Conservation (phyloP, 306 rosid species). For the Rosa multiflora region DNA sequence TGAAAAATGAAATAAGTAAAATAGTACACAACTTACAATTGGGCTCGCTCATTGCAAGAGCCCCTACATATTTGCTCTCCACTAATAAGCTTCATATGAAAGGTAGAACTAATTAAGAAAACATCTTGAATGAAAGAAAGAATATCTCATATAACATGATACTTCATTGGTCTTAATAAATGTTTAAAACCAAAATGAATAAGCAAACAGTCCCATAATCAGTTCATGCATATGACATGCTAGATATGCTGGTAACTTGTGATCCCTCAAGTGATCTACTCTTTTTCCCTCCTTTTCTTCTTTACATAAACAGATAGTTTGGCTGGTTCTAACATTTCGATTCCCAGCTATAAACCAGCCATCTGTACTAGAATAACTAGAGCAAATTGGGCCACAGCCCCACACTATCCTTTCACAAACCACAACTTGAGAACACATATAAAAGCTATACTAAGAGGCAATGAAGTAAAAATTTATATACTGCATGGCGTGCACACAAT, state of each 20-base stretch:
- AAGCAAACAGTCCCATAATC: no score
- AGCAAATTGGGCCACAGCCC: not conserved
- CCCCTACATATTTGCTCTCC: slow-evolving; percentile 89
- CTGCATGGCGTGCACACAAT: slow-evolving; percentile 6
- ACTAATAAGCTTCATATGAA: slow-evolving; percentile 68
- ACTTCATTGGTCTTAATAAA: not conserved
- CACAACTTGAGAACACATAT: not conserved
- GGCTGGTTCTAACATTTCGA: not conserved
- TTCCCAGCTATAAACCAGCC: no score
- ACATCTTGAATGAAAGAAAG: not conserved
- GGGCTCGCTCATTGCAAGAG: slow-evolving; percentile 98
- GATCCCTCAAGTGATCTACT: not conserved
- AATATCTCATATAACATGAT: not conserved
- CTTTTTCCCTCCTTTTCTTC: no score
- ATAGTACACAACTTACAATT: slow-evolving; percentile 54
- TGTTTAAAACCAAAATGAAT: not conserved
- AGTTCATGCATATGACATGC: not conserved
- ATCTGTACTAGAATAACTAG: not conserved
- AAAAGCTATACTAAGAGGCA: not conserved
- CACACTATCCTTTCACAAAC: not conserved
- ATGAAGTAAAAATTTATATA: not conserved
- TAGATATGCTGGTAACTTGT: not conserved
- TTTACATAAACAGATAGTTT: not conserved
- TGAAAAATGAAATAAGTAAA: slow-evolving; percentile 16
- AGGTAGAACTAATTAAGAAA: not conserved